phyloP scores from a whole-genome alignment of 2,329 filamentous ascomycete species.

The Tolypocladium amazonense region DNA sequence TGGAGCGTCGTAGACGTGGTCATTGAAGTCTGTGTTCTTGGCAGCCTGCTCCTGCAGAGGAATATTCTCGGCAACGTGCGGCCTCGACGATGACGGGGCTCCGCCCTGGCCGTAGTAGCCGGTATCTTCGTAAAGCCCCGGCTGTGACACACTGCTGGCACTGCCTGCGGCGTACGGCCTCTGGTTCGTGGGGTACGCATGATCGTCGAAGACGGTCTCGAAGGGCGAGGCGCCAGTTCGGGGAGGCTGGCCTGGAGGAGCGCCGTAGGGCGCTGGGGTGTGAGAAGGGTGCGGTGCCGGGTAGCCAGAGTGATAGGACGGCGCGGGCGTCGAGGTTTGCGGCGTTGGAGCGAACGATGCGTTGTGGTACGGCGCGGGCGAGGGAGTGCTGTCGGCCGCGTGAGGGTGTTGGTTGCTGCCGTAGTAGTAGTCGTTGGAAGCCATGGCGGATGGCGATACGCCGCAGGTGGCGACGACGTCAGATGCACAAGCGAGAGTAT shows the following conservation, averaged over 20 bases:
- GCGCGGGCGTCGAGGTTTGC: slow-evolving; percentile 24
- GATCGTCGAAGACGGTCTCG: slow-evolving; percentile 57
- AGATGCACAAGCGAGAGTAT: background rate
- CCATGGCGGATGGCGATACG: slow-evolving; percentile 33
- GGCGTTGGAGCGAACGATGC: slow-evolving; percentile 29
- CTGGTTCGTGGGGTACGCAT: slow-evolving; percentile 49
- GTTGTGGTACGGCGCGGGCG: slow-evolving; percentile 30
- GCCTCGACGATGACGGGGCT: slow-evolving; percentile 20
- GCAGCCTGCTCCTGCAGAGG: slow-evolving; percentile 40
- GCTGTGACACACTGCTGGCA: slow-evolving; percentile 27
- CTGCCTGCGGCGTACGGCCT: slow-evolving; percentile 19
- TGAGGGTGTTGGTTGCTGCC: slow-evolving; percentile 26
- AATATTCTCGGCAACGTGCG: slow-evolving; percentile 40
- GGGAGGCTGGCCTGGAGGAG: slow-evolving; percentile 22
- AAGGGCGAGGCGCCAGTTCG: slow-evolving; percentile 42
- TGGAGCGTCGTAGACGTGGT: slow-evolving; percentile 52
- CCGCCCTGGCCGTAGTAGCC: slow-evolving; percentile 42
- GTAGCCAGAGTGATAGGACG: slow-evolving; percentile 21
- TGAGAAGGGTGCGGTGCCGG: slow-evolving; percentile 4
- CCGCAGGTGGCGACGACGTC: background rate
- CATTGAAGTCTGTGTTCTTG: slow-evolving; percentile 35
- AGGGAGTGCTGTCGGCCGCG: slow-evolving; percentile 2
- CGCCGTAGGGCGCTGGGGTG: slow-evolving; percentile 12
- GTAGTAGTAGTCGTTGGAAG: slow-evolving; percentile 59
- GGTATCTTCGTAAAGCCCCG: slow-evolving; percentile 38